Percentiles rank a stretch among this genome's conserved stretches.
Conservation (phyloP, 2,329 filamentous ascomycete species). For the Dendryphion nanum region DNA sequence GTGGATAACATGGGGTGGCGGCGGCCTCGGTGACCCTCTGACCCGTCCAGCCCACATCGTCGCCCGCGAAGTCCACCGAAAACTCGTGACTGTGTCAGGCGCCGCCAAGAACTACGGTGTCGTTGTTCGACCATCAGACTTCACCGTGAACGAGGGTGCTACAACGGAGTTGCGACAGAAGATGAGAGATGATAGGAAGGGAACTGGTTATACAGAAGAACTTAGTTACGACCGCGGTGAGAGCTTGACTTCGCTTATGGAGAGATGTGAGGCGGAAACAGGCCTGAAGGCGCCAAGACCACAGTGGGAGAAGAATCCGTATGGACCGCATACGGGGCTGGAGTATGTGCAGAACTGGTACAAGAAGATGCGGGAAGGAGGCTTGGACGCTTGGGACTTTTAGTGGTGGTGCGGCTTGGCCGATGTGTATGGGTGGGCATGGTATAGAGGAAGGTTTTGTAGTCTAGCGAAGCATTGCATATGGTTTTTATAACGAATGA, state of each 20-base stretch:
- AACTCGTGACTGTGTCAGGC: constrained; percentile 45
- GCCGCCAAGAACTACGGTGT: constrained; percentile 48
- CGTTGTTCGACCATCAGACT: constrained; percentile 38
- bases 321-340: constrained; percentile 46
- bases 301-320: constrained; percentile 46
- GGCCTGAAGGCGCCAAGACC: constrained; percentile 43
- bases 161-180: constrained; percentile 37
- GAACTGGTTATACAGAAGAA: constrained; percentile 13
- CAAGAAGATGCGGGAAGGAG: constrained; percentile 32
- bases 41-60: constrained; percentile 45
- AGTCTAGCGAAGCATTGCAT: no score
- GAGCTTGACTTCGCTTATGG: constrained; percentile 39
- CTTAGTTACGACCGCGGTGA: constrained; percentile 47
- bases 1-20: constrained; percentile 53
- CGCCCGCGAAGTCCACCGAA: constrained; percentile 47
- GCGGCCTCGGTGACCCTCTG: constrained; percentile 49
- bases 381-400: constrained; percentile 21
- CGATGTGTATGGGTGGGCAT: no score
- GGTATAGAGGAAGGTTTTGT: no score
- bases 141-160: constrained; percentile 34
- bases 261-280: constrained; percentile 42
- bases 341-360: constrained; percentile 49
- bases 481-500: no score
- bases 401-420: no score
- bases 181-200: constrained; percentile 26